Evolutionary conservation across 2,329 filamentous ascomycete genomes (phyloP), one percentile per base, ranked within the genome.

Genomic region (Nemania sp.): DNA sequence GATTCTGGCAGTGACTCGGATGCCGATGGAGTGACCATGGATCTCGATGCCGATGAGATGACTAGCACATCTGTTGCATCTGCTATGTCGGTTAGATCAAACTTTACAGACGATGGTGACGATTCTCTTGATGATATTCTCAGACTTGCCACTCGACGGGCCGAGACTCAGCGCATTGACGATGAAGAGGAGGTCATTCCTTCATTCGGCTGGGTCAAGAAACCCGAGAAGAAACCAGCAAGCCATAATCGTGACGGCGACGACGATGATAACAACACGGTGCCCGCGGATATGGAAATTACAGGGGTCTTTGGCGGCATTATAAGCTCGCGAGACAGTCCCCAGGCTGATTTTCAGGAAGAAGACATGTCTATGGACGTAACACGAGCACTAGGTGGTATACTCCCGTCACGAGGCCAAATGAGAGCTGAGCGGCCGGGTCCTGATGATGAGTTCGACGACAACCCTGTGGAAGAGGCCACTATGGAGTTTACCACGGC

Each of bases 291-390:
- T 9, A 85, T 85, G 83, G 83, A 87, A 32, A 79, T 86, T 68
- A 87, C 84, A 2, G 75, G 73, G 45, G 79, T 81, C 9, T 76
- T 86, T 46, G 85, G 85, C 3, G 78, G 81, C n/a, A 87, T 87
- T 45, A 69, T 83, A 40, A 74, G 72, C 63, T 63, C 67, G 21
- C 58, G 53, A 6, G 52, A 65, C 37, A 54, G 80, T 53, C 71
- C 80, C 21, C 72, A 77, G 5, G 80, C 83, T 12, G 79, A 80
- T 12, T 73, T 75, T 15, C 78, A 82, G 21, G 82, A 84, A 18
- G 84, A 86, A 65, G 91, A 93, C 40, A 88, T 96, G 81, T 95
- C 91, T 20, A 97, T 98, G 94, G 94, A 98, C 68, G 91, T 97
- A 7, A 97, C 94, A 1, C 87, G 86, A 56, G 91, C 87, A 9